Conservation (phyloP, 2,329 filamentous ascomycete genomes). For the Fonsecaea pedrosoi region DNA sequence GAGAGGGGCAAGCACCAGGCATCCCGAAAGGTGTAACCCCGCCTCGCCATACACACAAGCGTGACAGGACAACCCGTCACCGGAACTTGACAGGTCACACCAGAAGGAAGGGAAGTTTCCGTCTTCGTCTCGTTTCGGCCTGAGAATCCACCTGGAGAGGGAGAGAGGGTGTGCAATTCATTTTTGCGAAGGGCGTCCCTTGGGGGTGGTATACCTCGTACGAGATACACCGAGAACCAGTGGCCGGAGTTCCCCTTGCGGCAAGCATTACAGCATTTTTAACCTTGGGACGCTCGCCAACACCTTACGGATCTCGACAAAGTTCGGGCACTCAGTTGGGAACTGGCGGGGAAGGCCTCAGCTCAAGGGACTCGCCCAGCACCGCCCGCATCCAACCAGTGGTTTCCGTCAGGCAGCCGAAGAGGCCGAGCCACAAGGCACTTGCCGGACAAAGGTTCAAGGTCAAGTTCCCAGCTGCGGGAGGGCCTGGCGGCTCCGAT, state of each 20-base stretch:
- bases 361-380: not conserved
- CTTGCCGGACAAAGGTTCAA: slow-evolving; percentile 5
- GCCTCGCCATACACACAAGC: not conserved
- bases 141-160: not conserved
- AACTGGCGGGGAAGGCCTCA: slow-evolving; percentile 1
- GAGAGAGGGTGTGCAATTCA: not conserved
- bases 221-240: not conserved
- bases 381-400: not conserved
- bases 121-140: slow-evolving; percentile 8
- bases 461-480: slow-evolving; percentile 1
- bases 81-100: slow-evolving; percentile 26
- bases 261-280: slow-evolving; percentile 4
- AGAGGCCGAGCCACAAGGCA: slow-evolving; percentile 10
- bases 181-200: not conserved
- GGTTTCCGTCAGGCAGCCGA: slow-evolving; percentile 20
- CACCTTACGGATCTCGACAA: not conserved
- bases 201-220: too few species aligned
- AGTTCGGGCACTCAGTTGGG: not conserved
- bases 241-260: slow-evolving; percentile 9
- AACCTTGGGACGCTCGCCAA: not conserved
- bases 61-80: slow-evolving; percentile 12
- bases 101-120: slow-evolving; percentile 18
- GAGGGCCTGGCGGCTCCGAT: slow-evolving; percentile 12
- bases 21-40: slow-evolving; percentile 20
- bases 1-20: slow-evolving; percentile 16